Evolutionary conservation across 768 basidiomycete genomes (phyloP).

Genomic region (Kwoniella mangroviensis): DNA sequence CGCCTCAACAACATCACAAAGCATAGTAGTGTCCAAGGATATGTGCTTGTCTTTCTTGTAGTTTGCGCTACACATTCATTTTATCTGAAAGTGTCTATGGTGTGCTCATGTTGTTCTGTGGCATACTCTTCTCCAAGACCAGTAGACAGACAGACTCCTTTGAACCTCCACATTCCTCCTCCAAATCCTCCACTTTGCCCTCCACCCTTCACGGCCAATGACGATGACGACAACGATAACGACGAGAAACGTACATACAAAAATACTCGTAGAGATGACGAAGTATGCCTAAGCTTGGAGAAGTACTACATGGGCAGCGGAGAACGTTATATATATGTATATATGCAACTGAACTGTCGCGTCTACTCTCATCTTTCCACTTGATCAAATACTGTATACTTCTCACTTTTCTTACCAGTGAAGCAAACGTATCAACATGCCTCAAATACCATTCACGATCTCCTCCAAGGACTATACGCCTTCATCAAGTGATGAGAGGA

Average conservation of each 20-base stretch:
- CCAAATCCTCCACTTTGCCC: neutral
- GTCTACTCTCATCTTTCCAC: neutral
- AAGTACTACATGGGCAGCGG: neutral
- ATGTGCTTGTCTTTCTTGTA: too few relatives aligned
- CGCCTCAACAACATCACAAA: too few relatives aligned
- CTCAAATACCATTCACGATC: conserved; percentile 13
- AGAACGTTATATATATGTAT: neutral
- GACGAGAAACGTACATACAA: too few relatives aligned
- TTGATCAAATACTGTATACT: neutral
- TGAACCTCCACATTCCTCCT: neutral
- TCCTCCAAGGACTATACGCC: conserved; percentile 19
- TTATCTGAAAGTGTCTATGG: too few relatives aligned
- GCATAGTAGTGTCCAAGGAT: too few relatives aligned
- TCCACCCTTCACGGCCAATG: too few relatives aligned
- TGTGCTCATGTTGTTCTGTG: too few relatives aligned
- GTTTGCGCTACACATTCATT: too few relatives aligned
- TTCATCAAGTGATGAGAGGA: conserved; percentile 17
- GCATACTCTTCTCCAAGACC: too few relatives aligned
- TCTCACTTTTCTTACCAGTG: neutral
- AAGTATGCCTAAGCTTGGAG: neutral
- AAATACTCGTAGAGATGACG: too few relatives aligned
- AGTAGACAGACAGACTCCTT: neutral
- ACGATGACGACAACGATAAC: too few relatives aligned
- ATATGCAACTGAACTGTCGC: neutral
- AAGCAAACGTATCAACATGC: conserved; percentile 7